Conservation (phyloP, 257 asterid genomes). For the Marsdenia floribunda region DNA sequence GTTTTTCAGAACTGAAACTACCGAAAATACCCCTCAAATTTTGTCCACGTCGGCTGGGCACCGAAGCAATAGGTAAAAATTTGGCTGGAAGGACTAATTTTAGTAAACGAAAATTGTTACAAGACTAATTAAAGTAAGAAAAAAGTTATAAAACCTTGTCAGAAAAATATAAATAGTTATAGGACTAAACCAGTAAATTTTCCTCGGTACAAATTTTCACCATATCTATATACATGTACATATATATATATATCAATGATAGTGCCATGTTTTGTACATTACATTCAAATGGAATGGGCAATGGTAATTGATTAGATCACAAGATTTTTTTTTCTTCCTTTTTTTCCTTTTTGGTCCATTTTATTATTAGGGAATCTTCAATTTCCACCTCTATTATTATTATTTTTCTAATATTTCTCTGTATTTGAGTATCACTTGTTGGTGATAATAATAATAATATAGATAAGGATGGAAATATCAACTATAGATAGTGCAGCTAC, state of each 20-base stretch:
- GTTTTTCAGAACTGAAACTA: no score
- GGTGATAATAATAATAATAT: neutral
- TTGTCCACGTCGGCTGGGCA: no score
- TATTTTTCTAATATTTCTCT: neutral
- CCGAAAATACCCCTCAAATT: no score
- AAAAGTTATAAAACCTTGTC: no score
- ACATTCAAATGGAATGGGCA: neutral
- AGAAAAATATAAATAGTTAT: no score
- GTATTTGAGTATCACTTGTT: neutral
- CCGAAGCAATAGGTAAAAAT: no score
- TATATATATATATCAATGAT: slow-evolving; percentile 7
- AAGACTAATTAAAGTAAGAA: no score
- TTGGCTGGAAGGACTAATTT: no score
- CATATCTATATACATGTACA: neutral
- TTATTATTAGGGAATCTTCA: slow-evolving; percentile 2
- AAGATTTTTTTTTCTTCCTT: neutral
- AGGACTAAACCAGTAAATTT: no score
- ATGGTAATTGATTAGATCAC: neutral
- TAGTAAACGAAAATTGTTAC: no score
- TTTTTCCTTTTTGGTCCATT: neutral
- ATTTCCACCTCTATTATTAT: neutral
- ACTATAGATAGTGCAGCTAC: neutral
- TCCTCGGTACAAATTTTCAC: slow-evolving; percentile 7
- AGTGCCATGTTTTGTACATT: neutral
- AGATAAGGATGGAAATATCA: neutral